Evolutionary conservation across 371 early-diverging fungal genomes (phyloP).

Genomic region (Cokeromyces recurvatus): DNA sequence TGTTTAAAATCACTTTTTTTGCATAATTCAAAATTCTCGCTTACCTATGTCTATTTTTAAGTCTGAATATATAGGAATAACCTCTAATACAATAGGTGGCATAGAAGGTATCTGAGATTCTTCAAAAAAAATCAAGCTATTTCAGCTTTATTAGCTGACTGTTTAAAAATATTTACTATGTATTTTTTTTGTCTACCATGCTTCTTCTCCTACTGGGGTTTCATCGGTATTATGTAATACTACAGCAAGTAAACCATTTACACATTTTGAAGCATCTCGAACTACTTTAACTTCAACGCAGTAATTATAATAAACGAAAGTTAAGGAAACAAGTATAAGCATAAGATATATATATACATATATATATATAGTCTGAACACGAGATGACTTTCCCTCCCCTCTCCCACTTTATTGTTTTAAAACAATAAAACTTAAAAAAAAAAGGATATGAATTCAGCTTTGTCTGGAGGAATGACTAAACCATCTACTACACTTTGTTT

Average conservation of each 20-base stretch:
- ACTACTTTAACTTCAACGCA: constrained; percentile 20
- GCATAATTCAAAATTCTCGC: too few species aligned
- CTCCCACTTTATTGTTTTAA: too few species aligned
- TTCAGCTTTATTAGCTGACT: not conserved
- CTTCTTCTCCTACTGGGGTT: constrained; percentile 6
- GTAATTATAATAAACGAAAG: constrained; percentile 14
- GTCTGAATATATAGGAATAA: constrained; percentile 22
- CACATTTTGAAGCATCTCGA: not conserved
- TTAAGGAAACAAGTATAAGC: constrained; percentile 17
- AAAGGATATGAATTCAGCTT: constrained; percentile 39
- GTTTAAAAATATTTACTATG: not conserved
- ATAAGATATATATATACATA: too few species aligned
- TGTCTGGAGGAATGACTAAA: constrained; percentile 19
- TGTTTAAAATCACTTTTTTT: too few species aligned
- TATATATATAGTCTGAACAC: too few species aligned
- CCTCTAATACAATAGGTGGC: constrained; percentile 23
- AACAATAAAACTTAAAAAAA: too few species aligned
- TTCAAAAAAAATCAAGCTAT: constrained; percentile 24
- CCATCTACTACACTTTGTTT: constrained; percentile 6
- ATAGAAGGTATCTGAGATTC: constrained; percentile 19
- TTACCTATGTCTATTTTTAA: constrained; percentile 23
- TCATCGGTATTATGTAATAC: constrained; percentile 5
- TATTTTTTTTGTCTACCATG: constrained; percentile 19
- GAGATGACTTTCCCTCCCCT: too few species aligned
- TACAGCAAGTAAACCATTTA: constrained; percentile 12